phyloP scores from a whole-genome alignment of 805 yeast species.

The Starmerella bombicola region DNA sequence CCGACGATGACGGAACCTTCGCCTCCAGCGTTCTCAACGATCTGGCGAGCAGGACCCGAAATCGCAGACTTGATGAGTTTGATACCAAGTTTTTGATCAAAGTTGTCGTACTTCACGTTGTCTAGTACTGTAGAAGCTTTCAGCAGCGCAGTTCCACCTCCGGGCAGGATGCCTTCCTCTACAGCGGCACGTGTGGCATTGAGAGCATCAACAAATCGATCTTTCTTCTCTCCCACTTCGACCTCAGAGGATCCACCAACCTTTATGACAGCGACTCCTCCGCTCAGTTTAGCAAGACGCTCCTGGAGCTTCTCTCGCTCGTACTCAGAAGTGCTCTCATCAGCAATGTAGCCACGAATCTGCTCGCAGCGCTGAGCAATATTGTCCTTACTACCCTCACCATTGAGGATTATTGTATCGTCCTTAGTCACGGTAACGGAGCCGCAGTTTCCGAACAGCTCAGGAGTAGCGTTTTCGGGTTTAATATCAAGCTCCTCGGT shows the following conservation, averaged over 20 bases:
- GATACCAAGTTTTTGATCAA: conserved; percentile 94
- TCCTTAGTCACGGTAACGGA: conserved; percentile 87
- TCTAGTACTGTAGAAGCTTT: conserved; percentile 77
- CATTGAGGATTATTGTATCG: conserved; percentile 88
- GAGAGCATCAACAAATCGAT: conserved; percentile 94
- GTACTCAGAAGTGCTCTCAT: conserved; percentile 64
- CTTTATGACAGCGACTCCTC: conserved; percentile 96
- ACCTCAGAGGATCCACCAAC: conserved; percentile 97
- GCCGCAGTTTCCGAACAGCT: conserved; percentile 82
- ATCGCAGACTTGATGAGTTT: conserved; percentile 86
- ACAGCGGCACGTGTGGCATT: conserved; percentile 99
- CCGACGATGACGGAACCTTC: conserved; percentile 97
- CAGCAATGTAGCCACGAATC: conserved; percentile 69
- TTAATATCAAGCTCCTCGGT: conserved; percentile 91
- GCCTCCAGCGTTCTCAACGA: conserved; percentile 92
- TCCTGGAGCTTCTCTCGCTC: conserved; percentile 95
- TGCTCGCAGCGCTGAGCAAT: conserved; percentile 84
- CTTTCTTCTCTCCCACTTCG: conserved; percentile 99
- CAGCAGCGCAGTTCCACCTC: conserved; percentile 97
- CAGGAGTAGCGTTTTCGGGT: conserved; percentile 87
- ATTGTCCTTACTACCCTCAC: conserved; percentile 74
- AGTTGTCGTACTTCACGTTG: conserved; percentile 63
- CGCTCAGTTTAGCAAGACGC: conserved; percentile 90
- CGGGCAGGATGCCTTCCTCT: conserved; percentile 96
- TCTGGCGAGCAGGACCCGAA: conserved; percentile 88